Percentiles rank a stretch among this genome's conserved stretches.
Conservation (phyloP, 1,284 basidiomycete genomes). For the Sporisorium iseilematis-ciliati region DNA sequence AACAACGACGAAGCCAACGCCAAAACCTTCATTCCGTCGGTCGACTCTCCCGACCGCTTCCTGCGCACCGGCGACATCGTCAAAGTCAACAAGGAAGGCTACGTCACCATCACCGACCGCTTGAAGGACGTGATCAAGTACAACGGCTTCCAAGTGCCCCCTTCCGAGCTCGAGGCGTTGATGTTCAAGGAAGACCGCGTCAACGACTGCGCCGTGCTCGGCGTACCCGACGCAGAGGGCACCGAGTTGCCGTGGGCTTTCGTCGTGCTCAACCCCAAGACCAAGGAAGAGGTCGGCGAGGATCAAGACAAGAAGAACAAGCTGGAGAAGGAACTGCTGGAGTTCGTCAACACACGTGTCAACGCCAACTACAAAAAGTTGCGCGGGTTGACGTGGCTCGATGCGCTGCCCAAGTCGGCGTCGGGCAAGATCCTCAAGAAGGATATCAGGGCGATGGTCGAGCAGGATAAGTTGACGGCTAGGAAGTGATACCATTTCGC, state of each 20-base stretch:
- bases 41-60: slow-evolving; percentile 45
- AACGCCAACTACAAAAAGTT: slow-evolving; percentile 65
- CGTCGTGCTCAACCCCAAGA: slow-evolving; percentile 45
- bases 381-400: slow-evolving; percentile 60
- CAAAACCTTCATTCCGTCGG: slow-evolving; percentile 47
- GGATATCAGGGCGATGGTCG: slow-evolving; percentile 54
- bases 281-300: slow-evolving; percentile 21
- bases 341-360: slow-evolving; percentile 58
- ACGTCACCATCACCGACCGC: slow-evolving; percentile 64
- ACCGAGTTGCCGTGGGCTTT: slow-evolving; percentile 62
- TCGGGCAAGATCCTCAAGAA: slow-evolving; percentile 67
- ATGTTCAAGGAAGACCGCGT: slow-evolving; percentile 54
- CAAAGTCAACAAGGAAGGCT: slow-evolving; percentile 58
- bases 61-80: slow-evolving; percentile 66
- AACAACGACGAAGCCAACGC: slow-evolving; percentile 64
- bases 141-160: slow-evolving; percentile 68
- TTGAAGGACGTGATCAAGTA: slow-evolving; percentile 69
- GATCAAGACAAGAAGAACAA: slow-evolving; percentile 38
- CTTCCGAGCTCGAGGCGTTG: slow-evolving; percentile 64
- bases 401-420: slow-evolving; percentile 59
- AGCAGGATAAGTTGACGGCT: slow-evolving; percentile 36
- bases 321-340: slow-evolving; percentile 44
- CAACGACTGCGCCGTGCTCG: slow-evolving; percentile 58
- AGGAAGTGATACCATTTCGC: slow-evolving; percentile 20
- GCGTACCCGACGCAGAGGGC: slow-evolving; percentile 44